Evolutionary conservation across 768 basidiomycete species (phyloP).

Genomic region (Symmetrospora coprosmae): DNA sequence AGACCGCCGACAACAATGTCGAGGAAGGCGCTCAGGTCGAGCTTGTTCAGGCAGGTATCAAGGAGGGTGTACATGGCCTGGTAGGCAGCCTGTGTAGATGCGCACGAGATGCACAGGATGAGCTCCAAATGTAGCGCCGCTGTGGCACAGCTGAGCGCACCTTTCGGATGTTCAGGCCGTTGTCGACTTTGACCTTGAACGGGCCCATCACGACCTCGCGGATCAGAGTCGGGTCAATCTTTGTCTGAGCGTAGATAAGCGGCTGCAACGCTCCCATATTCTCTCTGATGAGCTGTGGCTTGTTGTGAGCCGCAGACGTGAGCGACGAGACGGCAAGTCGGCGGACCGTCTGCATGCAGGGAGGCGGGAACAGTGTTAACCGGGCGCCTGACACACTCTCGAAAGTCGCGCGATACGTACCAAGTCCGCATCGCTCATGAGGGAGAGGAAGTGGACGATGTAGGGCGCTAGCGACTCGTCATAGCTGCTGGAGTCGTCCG

Average conservation of each 20-base stretch:
- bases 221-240: conserved; percentile 46
- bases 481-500: conserved; percentile 66
- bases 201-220: conserved; percentile 92
- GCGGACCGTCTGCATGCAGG: conserved; percentile 58
- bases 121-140: too few species aligned
- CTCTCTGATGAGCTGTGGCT: conserved; percentile 78
- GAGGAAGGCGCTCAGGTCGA: conserved; percentile 77
- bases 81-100: conserved; percentile 54
- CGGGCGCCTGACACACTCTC: too few species aligned
- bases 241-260: conserved; percentile 69
- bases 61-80: conserved; percentile 93
- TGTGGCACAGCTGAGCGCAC: background rate
- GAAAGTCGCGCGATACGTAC: conserved; percentile 42
- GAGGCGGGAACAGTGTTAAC: background rate
- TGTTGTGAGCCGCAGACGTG: conserved; percentile 88
- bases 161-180: conserved; percentile 87
- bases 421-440: conserved; percentile 76
- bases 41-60: conserved; percentile 73
- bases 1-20: conserved; percentile 66
- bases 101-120: background rate
- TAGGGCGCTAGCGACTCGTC: conserved; percentile 80
- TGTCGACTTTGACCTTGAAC: conserved; percentile 92
- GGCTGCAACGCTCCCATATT: conserved; percentile 64
- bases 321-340: conserved; percentile 75
- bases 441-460: conserved; percentile 71